Evolutionary conservation across 2,329 filamentous ascomycete genomes (phyloP), one percentile per base, ranked within the genome.

Genomic region (Fulvia fulva): DNA sequence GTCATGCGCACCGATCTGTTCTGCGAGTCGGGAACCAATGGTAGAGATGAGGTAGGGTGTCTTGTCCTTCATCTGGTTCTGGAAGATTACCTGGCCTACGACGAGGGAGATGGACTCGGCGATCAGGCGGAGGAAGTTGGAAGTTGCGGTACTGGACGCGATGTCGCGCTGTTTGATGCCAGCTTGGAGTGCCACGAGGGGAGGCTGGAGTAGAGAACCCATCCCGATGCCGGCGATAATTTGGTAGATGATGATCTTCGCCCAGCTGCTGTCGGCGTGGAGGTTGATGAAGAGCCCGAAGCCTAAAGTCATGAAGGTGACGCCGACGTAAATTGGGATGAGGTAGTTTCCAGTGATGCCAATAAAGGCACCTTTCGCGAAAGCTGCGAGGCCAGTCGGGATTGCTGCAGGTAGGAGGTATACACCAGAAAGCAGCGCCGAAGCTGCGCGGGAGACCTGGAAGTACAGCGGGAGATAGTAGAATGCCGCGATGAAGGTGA

Each of bases 401-500:
- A 76, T 62, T 28, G 73, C 83, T 41, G 86, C 81, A 0, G 87
- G 86, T 0, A 90, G 76, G 5, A 88, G 77, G 12, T 87, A 80
- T 0, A 87, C 63, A 65, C 79, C 80, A 0, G 84, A 88, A 21
- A 77, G 76, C 41, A 88, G 74, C 0, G 87, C 84, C 0, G 80
- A 79, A 1, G 83, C 83, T 50, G 80, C 80, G 1, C 86, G 79
- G 0, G 87, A 87, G 3, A 84, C 81, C 70, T 92, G 89, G 56
- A 90, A 86, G 72, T 87, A 91, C 0, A 91, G 78, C 0, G 89
- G 89, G 22, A 91, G 77, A 66, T 88, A 91, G 73, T 89, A 91
- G 54, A 85, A 83, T 1, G 79, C 80, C 0, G 81, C 82, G 46
- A 89, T 86, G 71, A 87, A 88, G 30, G 74, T 78, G 61, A 81